Conservation (phyloP, 2,329 filamentous ascomycete species). For the Eurotiales sp. region DNA sequence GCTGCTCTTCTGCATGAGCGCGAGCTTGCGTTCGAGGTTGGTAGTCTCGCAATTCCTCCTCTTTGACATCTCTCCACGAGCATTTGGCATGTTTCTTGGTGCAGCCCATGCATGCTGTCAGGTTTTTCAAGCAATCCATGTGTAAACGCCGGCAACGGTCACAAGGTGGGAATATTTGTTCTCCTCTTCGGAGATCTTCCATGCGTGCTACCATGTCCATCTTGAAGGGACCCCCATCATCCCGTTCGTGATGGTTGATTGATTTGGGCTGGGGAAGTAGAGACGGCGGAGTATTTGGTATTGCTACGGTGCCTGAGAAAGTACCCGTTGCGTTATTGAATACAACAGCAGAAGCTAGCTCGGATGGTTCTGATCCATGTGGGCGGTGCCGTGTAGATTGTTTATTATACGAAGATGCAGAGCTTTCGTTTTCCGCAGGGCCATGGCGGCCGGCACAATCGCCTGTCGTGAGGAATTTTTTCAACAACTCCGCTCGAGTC, state of each 20-base stretch:
- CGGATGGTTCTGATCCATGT: constrained; percentile 35
- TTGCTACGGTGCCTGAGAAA: constrained; percentile 48
- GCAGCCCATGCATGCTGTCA: constrained; percentile 81
- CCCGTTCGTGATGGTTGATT: constrained; percentile 46
- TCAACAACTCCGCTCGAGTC: constrained; percentile 58
- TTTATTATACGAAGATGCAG: constrained; percentile 16
- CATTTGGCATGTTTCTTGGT: constrained; percentile 90
- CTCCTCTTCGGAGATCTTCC: constrained; percentile 70
- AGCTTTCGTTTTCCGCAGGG: constrained; percentile 24
- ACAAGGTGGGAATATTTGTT: constrained; percentile 74
- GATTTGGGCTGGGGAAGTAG: constrained; percentile 49
- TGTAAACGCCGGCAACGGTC: constrained; percentile 76
- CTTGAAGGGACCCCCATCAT: constrained; percentile 58
- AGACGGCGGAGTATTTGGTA: constrained; percentile 52
- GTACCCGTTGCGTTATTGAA: constrained; percentile 34
- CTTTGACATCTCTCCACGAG: constrained; percentile 75
- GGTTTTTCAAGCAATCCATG: constrained; percentile 78
- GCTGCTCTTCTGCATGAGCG: constrained; percentile 8
- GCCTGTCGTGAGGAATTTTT: constrained; percentile 59
- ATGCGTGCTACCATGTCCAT: constrained; percentile 69
- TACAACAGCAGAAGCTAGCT: constrained; percentile 12
- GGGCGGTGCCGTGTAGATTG: constrained; percentile 29
- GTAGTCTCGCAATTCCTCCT: constrained; percentile 57
- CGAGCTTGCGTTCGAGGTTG: constrained; percentile 19
- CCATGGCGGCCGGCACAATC: constrained; percentile 48